These are phyloP conservation scores for Blastomyces silverae DNA, from an alignment of 2,329 filamentous ascomycete species.

Conservation along the genomic window DNA sequence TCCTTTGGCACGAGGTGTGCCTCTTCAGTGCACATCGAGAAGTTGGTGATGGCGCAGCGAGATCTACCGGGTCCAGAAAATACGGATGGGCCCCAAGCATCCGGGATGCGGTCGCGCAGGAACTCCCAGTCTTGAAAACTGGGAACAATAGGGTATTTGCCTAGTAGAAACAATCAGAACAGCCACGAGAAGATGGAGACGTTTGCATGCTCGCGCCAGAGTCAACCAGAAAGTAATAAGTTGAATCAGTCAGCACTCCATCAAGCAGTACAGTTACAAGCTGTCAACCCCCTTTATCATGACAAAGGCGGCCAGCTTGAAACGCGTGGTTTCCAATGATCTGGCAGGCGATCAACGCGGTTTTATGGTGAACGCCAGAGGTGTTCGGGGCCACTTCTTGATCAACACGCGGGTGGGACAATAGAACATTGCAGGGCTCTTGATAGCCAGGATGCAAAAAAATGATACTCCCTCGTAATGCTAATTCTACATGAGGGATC, in stretches of 20 bases:
- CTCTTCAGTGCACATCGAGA: slow-evolving; percentile 7
- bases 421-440: not conserved
- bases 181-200: not conserved
- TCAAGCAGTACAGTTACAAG: slow-evolving; percentile 6
- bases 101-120: slow-evolving; percentile 8
- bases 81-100: not conserved
- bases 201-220: not conserved
- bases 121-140: slow-evolving; percentile 14
- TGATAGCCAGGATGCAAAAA: slow-evolving; percentile 7
- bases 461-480: not conserved
- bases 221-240: slow-evolving; percentile 10
- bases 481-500: not conserved
- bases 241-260: not conserved
- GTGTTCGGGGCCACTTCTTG: not conserved
- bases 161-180: not conserved
- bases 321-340: slow-evolving; percentile 6
- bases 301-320: not conserved
- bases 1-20: slow-evolving; percentile 11
- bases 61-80: not conserved
- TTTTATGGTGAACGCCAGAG: slow-evolving; percentile 4
- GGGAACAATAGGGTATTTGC: slow-evolving; percentile 11
- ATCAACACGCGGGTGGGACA: slow-evolving; percentile 4
- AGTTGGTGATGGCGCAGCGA: slow-evolving; percentile 12
- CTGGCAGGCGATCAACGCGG: slow-evolving; percentile 10
- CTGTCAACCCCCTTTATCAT: not conserved